Evolutionary conservation across 2,329 filamentous ascomycete genomes (phyloP), one percentile per base, ranked within the genome.

Genomic region (Xylariales sp.): DNA sequence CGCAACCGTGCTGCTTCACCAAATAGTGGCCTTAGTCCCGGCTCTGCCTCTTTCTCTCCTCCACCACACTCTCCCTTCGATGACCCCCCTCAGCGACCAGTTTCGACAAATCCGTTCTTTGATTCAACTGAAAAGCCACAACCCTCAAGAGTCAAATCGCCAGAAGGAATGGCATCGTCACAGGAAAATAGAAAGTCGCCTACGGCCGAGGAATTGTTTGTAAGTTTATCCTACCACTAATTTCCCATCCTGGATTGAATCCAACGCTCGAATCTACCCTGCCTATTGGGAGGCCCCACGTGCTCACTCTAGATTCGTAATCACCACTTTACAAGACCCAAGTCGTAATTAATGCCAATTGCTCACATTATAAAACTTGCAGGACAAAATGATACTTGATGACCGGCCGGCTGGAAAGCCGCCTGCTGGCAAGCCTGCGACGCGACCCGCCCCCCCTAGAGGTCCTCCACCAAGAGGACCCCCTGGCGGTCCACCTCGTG

Each of bases 101-200:
- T 79, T 41, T 88, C 84, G 51, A 77, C 78, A 59, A 90, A 90
- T 52, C 85, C 85, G 24, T 90, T 90, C 57, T 72, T 89, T 46
- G 83, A 85, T 41, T 66, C 68, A 46, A 47, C 50, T 40, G 55
- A 46, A 47, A 60, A 48, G 50, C 52, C 50, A 39, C 50, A 52
- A 44, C 33, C 47, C 41, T 50, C 50, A 42, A 40, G 45, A 42
- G 42, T 66, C 33, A 64, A 59, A 48, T 67, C 69, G 21, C 60
- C 68, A 15, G 66, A 69, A 43, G 66, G 62, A 42, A 76, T 78
- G 74, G 62, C 74, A 33, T 62, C 65, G 39, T 52, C 65, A 41
- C 66, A 68, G 35, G 67, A 70, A 36, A 63, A 65, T 41, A 31
- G 35, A 25, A 65, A 52, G 45, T 77, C 66, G 54, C 64, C 71